phyloP scores from a whole-genome alignment of 169 alveolate species.

The Plasmodium cynomolgi region DNA sequence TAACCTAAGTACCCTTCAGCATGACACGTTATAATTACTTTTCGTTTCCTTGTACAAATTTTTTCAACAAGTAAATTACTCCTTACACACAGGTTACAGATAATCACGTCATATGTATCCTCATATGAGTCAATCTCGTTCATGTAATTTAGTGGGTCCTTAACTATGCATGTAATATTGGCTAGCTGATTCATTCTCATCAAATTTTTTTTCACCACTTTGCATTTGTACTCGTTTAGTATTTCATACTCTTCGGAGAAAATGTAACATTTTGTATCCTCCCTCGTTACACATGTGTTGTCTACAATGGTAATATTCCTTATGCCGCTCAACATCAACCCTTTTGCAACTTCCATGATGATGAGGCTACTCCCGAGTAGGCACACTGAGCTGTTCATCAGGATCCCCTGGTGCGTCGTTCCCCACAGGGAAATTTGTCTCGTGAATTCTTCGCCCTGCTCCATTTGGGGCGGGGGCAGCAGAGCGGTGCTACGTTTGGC shows the following conservation, averaged over 20 bases:
- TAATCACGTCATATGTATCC: conserved; percentile 1
- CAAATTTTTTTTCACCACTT: conserved; percentile 15
- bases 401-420: conserved; percentile 38
- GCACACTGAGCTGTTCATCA: conserved; percentile 20
- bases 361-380: conserved; percentile 26
- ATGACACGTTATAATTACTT: conserved; percentile 26
- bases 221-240: conserved; percentile 31
- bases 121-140: neutral
- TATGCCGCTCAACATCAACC: conserved; percentile 35
- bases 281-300: neutral
- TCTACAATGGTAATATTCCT: conserved; percentile 20
- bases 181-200: conserved; percentile 22
- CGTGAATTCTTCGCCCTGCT: conserved; percentile 4
- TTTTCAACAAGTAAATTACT: conserved; percentile 34
- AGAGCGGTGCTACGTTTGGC: neutral
- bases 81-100: conserved; percentile 35
- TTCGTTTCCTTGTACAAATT: neutral
- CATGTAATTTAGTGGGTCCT: conserved; percentile 25
- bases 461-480: neutral
- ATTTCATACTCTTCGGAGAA: neutral
- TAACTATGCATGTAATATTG: conserved; percentile 3
- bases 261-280: conserved; percentile 11
- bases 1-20: neutral
- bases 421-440: conserved; percentile 63
- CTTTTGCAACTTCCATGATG: conserved; percentile 31